Base-by-base conservation (phyloP, 139 green algal species). In the Gonium pectorale region DNA sequence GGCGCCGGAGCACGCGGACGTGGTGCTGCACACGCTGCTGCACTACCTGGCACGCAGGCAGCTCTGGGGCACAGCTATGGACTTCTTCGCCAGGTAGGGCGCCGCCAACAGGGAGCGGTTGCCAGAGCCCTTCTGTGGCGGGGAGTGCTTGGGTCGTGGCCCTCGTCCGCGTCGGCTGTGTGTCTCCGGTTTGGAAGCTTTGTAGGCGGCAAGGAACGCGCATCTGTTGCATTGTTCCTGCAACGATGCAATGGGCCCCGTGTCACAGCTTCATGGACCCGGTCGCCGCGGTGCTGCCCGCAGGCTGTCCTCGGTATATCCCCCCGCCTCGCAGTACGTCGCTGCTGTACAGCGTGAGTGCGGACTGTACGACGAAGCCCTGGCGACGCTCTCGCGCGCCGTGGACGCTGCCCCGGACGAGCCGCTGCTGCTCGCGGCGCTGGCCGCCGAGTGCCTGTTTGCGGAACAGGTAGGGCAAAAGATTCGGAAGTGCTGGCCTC, bases 1-100 rank as follows among this genome's bases (percentile, higher is more conserved):
- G 49, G 71, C 59, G 0, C 60, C 91, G 0, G 91, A 94, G 87
- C 89, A 94, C 79, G 85, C 80, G 74, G 91, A 94, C 66, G 31
- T 90, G 31, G 87, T 91, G 62, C 66, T 90, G 40, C 81, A 60
- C 54, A 82, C 85, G 22, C 43, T 94, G 54, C 88, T 87, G 77
- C 89, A 92, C 67, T 87, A 92, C 85, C 90, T 92, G 51, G 31
- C 83, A 19, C 74, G 75, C 8, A 66, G 82, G 22, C 87, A 91
- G 79, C 85, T 85, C 41, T 92, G 89, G 87, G 40, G 75, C 21
- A 86, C 80, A 17, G 91, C 90, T 8, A 70, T 87, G 26, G 49
- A 64, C 27, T 94, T 92, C 56, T 94, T 94, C 63, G 64, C 67
- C 2, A 78, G 79, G 79, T 86, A 49, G 17, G 78, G 22, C 8